Percentiles rank a stretch among this genome's conserved stretches.
Evolutionary conservation across 1,284 basidiomycete species (phyloP).

Genomic region (Gymnopus androsaceus): DNA sequence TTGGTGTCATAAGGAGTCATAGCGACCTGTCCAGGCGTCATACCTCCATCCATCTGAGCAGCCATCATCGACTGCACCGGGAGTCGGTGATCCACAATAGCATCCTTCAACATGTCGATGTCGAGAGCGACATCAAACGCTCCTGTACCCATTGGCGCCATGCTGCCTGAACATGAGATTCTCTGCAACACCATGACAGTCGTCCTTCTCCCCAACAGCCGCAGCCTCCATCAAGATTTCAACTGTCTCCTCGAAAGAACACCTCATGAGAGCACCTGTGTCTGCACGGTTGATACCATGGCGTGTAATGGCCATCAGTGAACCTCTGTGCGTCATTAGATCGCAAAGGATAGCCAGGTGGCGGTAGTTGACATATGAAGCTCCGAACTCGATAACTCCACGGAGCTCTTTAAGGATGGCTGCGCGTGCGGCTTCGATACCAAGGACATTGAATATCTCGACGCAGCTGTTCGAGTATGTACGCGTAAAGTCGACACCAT

Average conservation of each 20-base stretch:
- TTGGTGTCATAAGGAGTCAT: conserved; percentile 96
- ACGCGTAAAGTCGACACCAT: conserved; percentile 90
- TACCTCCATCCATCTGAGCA: conserved; percentile 80
- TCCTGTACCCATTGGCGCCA: conserved; percentile 97
- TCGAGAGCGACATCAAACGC: conserved; percentile 96
- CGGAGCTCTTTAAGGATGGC: conserved; percentile 93
- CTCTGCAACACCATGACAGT: conserved; percentile 97
- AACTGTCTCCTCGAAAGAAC: conserved; percentile 99
- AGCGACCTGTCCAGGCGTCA: conserved; percentile 87
- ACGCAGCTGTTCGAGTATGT: conserved; percentile 98
- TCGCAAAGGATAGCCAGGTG: conserved; percentile 96
- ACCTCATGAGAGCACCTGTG: conserved; percentile 95
- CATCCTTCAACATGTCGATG: conserved; percentile 98
- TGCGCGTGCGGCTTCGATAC: conserved; percentile 95
- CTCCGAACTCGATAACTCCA: conserved; percentile 97
- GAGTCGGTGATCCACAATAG: conserved; percentile 94
- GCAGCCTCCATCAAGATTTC: conserved; percentile 99
- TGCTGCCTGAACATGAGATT: conserved; percentile 98
- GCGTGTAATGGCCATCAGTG: conserved; percentile 97
- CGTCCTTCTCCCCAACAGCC: conserved; percentile 96
- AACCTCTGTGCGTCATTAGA: conserved; percentile 96
- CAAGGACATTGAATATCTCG: conserved; percentile 95
- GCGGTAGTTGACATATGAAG: conserved; percentile 99
- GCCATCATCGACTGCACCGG: conserved; percentile 86
- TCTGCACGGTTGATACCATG: conserved; percentile 99